Conservation (phyloP, 208 protist species). For the Crithidia expoeki region DNA sequence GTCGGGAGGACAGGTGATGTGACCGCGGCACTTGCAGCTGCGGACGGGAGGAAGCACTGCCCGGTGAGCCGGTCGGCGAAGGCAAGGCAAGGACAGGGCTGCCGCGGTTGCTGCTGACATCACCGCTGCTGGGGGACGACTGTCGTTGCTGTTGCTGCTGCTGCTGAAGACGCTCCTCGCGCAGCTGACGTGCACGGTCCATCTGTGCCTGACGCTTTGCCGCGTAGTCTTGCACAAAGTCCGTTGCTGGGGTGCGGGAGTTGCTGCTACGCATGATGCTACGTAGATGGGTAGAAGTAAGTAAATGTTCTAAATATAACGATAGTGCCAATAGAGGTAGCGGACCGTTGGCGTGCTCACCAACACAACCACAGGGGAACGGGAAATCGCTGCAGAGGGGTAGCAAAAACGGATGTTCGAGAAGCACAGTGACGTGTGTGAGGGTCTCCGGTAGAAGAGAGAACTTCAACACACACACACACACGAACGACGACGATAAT, state of each 20-base stretch:
- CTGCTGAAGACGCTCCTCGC: constrained; percentile 66
- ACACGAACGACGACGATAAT: too few species aligned
- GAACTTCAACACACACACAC: too few species aligned
- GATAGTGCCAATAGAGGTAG: background rate
- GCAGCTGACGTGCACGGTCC: constrained; percentile 72
- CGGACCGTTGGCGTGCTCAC: too few species aligned
- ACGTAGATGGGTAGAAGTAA: background rate
- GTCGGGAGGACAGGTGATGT: constrained; percentile 7
- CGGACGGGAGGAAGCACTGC: constrained; percentile 14
- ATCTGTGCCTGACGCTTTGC: constrained; percentile 86
- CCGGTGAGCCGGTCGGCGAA: background rate
- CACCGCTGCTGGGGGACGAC: background rate
- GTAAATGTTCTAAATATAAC: background rate
- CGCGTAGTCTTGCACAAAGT: constrained; percentile 91
- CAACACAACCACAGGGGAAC: too few species aligned
- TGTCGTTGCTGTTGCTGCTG: constrained; percentile 20
- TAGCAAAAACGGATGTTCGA: too few species aligned
- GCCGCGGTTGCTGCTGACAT: constrained; percentile 16
- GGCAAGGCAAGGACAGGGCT: background rate
- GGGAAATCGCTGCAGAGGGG: too few species aligned
- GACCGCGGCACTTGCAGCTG: constrained; percentile 16
- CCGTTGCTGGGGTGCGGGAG: constrained; percentile 48
- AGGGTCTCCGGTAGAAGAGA: too few species aligned
- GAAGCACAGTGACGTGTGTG: too few species aligned
- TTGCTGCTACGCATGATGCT: constrained; percentile 19